A percentile compares a stretch with the other conserved stretches of the same genome.
Conservation (phyloP, 2,329 filamentous ascomycete genomes). For the Trichoderma aggressivum region DNA sequence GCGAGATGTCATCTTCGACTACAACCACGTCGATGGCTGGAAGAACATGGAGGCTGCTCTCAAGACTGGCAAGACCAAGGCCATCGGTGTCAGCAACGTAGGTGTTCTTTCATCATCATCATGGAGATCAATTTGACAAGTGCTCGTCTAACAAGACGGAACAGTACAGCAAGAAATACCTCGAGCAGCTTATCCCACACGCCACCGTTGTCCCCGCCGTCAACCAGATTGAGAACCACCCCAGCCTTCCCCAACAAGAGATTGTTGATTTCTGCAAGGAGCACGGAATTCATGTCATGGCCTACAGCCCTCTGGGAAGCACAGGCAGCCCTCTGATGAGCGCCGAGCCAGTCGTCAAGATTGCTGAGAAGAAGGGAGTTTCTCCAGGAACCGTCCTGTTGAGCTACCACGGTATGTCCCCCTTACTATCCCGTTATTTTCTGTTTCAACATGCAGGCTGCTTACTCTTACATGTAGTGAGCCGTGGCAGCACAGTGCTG, state of each 20-base stretch:
- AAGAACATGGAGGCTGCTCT: constrained; percentile 69
- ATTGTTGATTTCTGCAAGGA: constrained; percentile 65
- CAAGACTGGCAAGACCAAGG: constrained; percentile 53
- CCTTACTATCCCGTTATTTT: background rate
- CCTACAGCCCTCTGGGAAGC: constrained; percentile 66
- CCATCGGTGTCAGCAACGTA: constrained; percentile 55
- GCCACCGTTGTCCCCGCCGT: constrained; percentile 58
- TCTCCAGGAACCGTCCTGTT: constrained; percentile 62
- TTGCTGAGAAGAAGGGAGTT: constrained; percentile 61
- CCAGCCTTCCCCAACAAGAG: constrained; percentile 66
- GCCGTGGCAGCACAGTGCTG: constrained; percentile 66
- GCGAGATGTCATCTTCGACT: constrained; percentile 66
- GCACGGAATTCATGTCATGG: constrained; percentile 68
- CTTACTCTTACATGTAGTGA: constrained; percentile 44
- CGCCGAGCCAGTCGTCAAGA: constrained; percentile 58
- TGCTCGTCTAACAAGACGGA: background rate
- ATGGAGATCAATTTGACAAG: background rate
- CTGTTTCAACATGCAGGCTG: background rate
- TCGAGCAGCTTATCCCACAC: constrained; percentile 51
- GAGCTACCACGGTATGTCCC: constrained; percentile 65
- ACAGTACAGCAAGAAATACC: constrained; percentile 54
- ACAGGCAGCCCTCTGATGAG: constrained; percentile 63
- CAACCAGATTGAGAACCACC: constrained; percentile 75
- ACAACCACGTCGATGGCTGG: constrained; percentile 75
- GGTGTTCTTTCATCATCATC: constrained; percentile 14